Base-by-base conservation (phyloP, 768 basidiomycete species). In the Termitomyces sp. region DNA sequence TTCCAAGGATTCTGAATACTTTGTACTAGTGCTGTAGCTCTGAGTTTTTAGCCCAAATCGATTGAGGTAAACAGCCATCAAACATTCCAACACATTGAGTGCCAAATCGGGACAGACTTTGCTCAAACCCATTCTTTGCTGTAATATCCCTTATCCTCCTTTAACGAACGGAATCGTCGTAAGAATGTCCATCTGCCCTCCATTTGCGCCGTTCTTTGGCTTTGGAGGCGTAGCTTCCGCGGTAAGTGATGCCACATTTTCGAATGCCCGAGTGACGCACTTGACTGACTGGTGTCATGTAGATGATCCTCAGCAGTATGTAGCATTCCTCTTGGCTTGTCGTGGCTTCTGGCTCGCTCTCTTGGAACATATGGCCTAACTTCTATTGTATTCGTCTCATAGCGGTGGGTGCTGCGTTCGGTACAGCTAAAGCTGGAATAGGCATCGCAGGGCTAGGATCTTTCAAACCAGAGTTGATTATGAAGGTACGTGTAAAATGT, bases 231-330 rank as follows among this genome's bases (percentile, higher is more conserved):
- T 98, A 31, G 90, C 94, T n/a, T 81, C 88, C 26, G 85, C 96
- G 50, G 96, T 97, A 64, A 73, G 90, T 71, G 33, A 21, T 47
- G 17, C 49, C 28, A 38, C 17, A 46, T 40, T 44, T 35, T 52
- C 46, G 33, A n/a, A 23, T 21, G n/a, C 55, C 31, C 35, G 44
- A 58, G 42, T 41, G 26, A 51, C 50, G 26, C 50, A 56, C 33
- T 42, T 21, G 38, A 19, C 33, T 42, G 46, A 55, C 37, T 56
- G 23, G 49, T 35, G 33, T 50, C 15, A 14, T 55, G 17, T 60
- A 98, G 95, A 98, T 98, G 95, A 78, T 95, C 65, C 84, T 98
- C 60, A 94, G 91, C 77, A 96, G 94, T 95, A 71, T 69, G 93
- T 84, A 41, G 44, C 45, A 28, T 37, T 42, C 31, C 31, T 10